Base-by-base conservation (phyloP, 306 rosid genomes). In the Quercus alba region DNA sequence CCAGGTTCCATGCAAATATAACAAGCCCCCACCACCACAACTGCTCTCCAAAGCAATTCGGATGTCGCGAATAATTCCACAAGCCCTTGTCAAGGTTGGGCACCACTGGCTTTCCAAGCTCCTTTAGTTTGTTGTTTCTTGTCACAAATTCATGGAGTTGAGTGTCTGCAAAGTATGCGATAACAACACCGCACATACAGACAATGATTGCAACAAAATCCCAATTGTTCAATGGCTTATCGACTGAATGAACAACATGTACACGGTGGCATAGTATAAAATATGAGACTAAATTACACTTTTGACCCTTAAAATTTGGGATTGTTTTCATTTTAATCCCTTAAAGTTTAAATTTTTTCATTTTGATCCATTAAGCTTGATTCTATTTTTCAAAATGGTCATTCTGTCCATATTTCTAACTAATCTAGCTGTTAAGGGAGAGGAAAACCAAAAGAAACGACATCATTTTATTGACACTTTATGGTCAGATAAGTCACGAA, bases 21-120 rank as follows among this genome's bases (percentile, higher is more conserved):
- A 77, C 90, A 4, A 93, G 77, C 14, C 99, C 99, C 97, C 97
- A 95, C 99, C 99, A 95, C 99, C 98, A 95, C 58, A 95, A 72
- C 44, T 89, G 95, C 89, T 95, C 99, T 1, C 98, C 98, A 10
- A 93, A 66, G 90, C 93, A 95, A 80, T 95, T 95, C 0, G 98
- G 99, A 83, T 90, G 99, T 67, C 97, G 86, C 5, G 86, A 88
- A 77, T 89, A 93, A 71, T 75, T 81, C 99, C 99, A 95, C 81
- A 91, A 78, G 55, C 99, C 98, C 80, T 61, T 83, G 72, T 90
- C 93, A 35, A 93, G 92, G 58, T 89, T 87, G 52, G 87, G 75
- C 23, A 81, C 85, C 26, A 74, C 11, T 1, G 93, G 91, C 57
- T 88, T 90, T n/a, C 93, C 94, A 31, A 73, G 76, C 75, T 21